Percentiles rank a stretch among this genome's conserved stretches.
These are phyloP conservation scores for Kuraishia molischiana DNA, from an alignment of 805 yeast species.

Conservation along the genomic window DNA sequence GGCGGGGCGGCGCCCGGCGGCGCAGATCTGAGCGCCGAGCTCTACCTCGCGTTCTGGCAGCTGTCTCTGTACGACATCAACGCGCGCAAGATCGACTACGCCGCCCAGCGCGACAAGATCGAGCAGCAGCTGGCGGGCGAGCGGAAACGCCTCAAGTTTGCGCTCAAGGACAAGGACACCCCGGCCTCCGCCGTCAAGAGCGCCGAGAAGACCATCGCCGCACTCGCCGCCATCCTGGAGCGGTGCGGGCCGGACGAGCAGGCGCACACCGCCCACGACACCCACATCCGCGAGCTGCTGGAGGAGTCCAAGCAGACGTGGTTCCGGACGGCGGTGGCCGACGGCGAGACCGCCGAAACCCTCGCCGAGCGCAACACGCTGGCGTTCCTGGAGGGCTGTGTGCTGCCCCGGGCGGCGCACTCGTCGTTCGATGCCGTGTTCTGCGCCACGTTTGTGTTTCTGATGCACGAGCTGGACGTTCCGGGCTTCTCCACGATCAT, in stretches of 20 bases:
- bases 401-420: constrained; percentile 67
- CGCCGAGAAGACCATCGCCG: constrained; percentile 16
- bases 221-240: constrained; percentile 16
- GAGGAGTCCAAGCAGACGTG: constrained; percentile 20
- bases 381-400: constrained; percentile 48
- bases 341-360: constrained; percentile 7
- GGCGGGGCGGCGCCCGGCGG: constrained; percentile 1
- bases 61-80: constrained; percentile 63
- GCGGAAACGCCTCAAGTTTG: constrained; percentile 22
- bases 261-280: constrained; percentile 33
- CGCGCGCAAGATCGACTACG: constrained; percentile 40
- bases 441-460: constrained; percentile 49
- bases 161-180: constrained; percentile 18
- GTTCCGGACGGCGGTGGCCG: constrained; percentile 21
- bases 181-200: constrained; percentile 11
- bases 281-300: constrained; percentile 19
- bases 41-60: constrained; percentile 66
- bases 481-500: constrained; percentile 27
- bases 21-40: constrained; percentile 21
- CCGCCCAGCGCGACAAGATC: constrained; percentile 30
- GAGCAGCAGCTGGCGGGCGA: constrained; percentile 23
- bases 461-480: constrained; percentile 27
- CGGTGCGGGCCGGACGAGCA: constrained; percentile 28
- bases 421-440: constrained; percentile 79
- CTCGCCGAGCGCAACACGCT: constrained; percentile 2